These are phyloP conservation scores for Bipolaris gigantea DNA, from an alignment of 2,329 filamentous ascomycete genomes.

Conservation along the genomic window DNA sequence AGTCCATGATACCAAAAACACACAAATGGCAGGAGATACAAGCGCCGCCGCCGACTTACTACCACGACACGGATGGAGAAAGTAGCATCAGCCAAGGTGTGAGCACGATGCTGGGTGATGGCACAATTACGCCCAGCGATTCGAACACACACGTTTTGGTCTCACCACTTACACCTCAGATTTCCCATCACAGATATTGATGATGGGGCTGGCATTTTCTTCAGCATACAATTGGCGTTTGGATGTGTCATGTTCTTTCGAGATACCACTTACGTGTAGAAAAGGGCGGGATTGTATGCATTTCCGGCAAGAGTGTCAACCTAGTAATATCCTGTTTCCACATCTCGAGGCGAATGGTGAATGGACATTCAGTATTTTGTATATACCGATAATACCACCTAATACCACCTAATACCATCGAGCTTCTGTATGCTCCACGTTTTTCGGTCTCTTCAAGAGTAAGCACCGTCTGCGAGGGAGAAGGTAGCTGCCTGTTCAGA, in stretches of 20 bases:
- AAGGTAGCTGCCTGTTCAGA: too few relatives aligned
- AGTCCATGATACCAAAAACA: constrained; percentile 20
- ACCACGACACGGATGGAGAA: constrained; percentile 25
- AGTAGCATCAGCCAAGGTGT: constrained; percentile 21
- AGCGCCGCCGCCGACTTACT: constrained; percentile 12
- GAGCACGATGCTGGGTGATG: constrained; percentile 30
- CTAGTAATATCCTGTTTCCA: neutral
- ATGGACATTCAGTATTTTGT: neutral
- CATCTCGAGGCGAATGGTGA: neutral
- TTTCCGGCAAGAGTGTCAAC: neutral
- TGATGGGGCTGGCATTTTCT: neutral
- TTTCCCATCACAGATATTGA: neutral
- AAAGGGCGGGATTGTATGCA: constrained; percentile 1
- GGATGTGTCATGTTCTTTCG: constrained; percentile 4
- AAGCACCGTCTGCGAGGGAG: too few relatives aligned
- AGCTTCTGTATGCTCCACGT: neutral
- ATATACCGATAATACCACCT: neutral
- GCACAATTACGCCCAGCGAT: constrained; percentile 18
- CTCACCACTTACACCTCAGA: constrained; percentile 21
- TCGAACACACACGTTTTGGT: constrained; percentile 12
- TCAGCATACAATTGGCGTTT: constrained; percentile 1
- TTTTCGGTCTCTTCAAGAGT: neutral
- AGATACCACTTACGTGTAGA: constrained; percentile 13
- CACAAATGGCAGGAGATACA: constrained; percentile 31
- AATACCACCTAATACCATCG: too few relatives aligned